phyloP scores from a whole-genome alignment of 805 yeast genomes.

The Saccharomycopsis selenospora region DNA sequence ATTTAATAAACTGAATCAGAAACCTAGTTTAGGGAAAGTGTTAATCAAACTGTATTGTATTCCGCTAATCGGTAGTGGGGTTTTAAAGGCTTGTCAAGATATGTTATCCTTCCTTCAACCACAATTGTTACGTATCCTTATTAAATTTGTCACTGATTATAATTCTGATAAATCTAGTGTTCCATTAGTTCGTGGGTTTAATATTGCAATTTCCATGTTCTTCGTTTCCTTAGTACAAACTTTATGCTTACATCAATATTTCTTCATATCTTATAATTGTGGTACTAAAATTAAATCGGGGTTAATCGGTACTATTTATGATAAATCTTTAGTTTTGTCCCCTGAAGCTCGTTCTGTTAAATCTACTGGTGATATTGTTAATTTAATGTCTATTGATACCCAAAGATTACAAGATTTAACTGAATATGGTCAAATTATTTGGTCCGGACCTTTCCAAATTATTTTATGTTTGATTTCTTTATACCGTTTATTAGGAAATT shows the following conservation, averaged over 20 bases:
- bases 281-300: conserved; percentile 74
- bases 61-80: conserved; percentile 33
- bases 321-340: conserved; percentile 61
- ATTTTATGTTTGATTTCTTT: conserved; percentile 65
- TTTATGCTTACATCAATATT: conserved; percentile 68
- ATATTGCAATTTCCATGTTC: conserved; percentile 73
- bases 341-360: conserved; percentile 64
- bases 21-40: conserved; percentile 53
- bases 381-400: conserved; percentile 89
- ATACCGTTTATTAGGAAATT: conserved; percentile 65
- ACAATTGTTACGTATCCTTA: conserved; percentile 62
- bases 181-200: conserved; percentile 67
- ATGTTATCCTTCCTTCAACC: conserved; percentile 82
- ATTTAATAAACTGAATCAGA: conserved; percentile 27
- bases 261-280: conserved; percentile 62
- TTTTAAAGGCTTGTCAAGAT: conserved; percentile 52
- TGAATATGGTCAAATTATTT: conserved; percentile 68
- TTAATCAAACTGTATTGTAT: conserved; percentile 31
- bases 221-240: conserved; percentile 71
- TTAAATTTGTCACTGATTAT: conserved; percentile 51
- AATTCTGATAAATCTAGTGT: conserved; percentile 34
- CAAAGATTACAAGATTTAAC: conserved; percentile 80
- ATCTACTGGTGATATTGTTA: conserved; percentile 89
- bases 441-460: conserved; percentile 94
- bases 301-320: conserved; percentile 57